A percentile compares a stretch with the other conserved stretches of the same genome.
Conservation (phyloP, 305 asterid species). For the Caryopteris hybrid region DNA sequence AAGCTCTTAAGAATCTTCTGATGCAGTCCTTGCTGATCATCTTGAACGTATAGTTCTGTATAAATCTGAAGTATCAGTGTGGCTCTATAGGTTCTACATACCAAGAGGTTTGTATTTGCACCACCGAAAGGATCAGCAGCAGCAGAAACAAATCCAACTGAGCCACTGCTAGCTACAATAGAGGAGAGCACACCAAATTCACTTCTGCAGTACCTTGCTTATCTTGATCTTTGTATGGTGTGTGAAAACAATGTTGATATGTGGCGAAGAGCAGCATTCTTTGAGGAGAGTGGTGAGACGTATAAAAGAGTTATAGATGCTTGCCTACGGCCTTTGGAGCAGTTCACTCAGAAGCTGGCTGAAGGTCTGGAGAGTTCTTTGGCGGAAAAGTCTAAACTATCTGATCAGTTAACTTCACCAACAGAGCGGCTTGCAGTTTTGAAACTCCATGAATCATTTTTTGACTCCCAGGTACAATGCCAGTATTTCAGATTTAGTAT, state of each 20-base stretch:
- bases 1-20: background rate
- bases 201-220: constrained; percentile 86
- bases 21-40: background rate
- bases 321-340: constrained; percentile 70
- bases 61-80: constrained; percentile 2
- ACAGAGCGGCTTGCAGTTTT: constrained; percentile 56
- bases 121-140: constrained; percentile 99
- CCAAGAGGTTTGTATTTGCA: constrained; percentile 84
- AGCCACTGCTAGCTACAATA: constrained; percentile 61
- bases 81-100: constrained; percentile 63
- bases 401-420: constrained; percentile 66
- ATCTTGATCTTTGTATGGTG: constrained; percentile 94
- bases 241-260: constrained; percentile 87
- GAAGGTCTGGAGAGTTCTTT: constrained; percentile 67
- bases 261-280: constrained; percentile 99
- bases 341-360: constrained; percentile 51
- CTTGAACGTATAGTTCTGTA: background rate
- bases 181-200: constrained; percentile 83
- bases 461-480: constrained; percentile 68
- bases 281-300: constrained; percentile 90
- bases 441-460: constrained; percentile 54
- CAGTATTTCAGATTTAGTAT: background rate
- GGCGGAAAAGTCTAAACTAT: constrained; percentile 47
- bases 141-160: constrained; percentile 93
- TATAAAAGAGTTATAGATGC: constrained; percentile 70